Base-by-base conservation (phyloP, 345 rosid species). In the Ailanthus altissimus region DNA sequence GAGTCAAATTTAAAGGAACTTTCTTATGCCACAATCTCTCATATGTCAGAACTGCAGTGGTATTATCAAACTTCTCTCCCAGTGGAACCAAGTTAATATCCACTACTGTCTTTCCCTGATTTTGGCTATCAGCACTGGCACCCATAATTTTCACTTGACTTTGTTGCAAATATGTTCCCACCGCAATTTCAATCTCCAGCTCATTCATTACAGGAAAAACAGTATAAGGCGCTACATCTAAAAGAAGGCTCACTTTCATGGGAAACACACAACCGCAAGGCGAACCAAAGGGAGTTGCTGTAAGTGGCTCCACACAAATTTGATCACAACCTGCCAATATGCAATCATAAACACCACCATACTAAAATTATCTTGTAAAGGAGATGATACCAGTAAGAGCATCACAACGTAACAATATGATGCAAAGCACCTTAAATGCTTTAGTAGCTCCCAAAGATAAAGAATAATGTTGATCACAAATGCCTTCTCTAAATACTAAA, bases 91-190 rank as follows among this genome's bases (percentile, higher is more conserved):
- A 85, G 77, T 91, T 90, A 80, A 97, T 79, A 81, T 97, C 98
- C 38, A 97, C 97, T 49, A 88, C 82, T 6, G 98, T 92, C 81
- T 80, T 89, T 67, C 92, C 98, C 78, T 97, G 98, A 81, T 97
- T 88, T 85, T 88, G 91, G 87, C 82, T 90, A 87, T 91, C 98
- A 72, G 97, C 97, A 82, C 86, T 92, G 9, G 97, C 99, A 78
- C 98, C 99, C 98, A 97, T 97, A 82, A 97, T 94, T 82, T 87
- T 91, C 59, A 97, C 99, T 85, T 97, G 99, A 83, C 99, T 94
- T 81, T 94, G 98, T 68, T 94, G 90, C 87, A 97, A 84, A 83
- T 92, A 94, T 45, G 94, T 89, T 77, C 99, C 97, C 50, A 91
- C 86, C 32, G 99, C 98, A 83, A 97, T 80, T 88, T 94, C 99